Conservation (phyloP, 352 stramenopile genomes). For the Globisporangium nagaii region DNA sequence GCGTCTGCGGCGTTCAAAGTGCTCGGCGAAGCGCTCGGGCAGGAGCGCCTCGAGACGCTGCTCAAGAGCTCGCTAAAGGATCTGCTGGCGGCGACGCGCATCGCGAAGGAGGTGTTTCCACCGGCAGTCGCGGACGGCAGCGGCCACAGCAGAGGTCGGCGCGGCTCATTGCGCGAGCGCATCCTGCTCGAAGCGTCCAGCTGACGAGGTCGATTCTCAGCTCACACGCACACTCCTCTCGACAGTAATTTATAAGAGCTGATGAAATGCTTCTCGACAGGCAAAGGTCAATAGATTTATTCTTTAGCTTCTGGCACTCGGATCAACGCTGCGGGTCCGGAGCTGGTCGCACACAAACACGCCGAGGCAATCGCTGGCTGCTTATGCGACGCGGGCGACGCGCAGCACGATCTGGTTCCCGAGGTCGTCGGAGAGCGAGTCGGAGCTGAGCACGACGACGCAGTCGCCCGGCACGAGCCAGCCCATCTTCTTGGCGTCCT, state of each 20-base stretch:
- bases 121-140: neutral
- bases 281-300: too few species aligned
- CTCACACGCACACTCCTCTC: too few species aligned
- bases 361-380: neutral
- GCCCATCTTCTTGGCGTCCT: slow-evolving; percentile 88
- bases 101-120: slow-evolving; percentile 38
- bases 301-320: too few species aligned
- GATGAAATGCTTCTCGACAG: too few species aligned
- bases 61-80: slow-evolving; percentile 29
- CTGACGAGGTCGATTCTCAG: neutral
- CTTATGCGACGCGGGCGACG: slow-evolving; percentile 75
- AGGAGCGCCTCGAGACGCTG: slow-evolving; percentile 18
- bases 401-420: slow-evolving; percentile 82
- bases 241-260: too few species aligned
- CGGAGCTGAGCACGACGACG: slow-evolving; percentile 84
- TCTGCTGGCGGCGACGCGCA: slow-evolving; percentile 19
- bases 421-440: slow-evolving; percentile 75
- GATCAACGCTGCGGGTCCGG: too few species aligned
- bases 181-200: slow-evolving; percentile 13
- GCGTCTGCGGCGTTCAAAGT: slow-evolving; percentile 33
- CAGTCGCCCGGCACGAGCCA: slow-evolving; percentile 86
- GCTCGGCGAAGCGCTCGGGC: slow-evolving; percentile 33
- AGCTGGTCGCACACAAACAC: neutral
- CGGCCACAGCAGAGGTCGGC: slow-evolving; percentile 8
- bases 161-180: slow-evolving; percentile 29